Evolutionary conservation across 1,139 yeast species (phyloP), one percentile per base, ranked within the genome.

Genomic region (Eremothecium gossypii): DNA sequence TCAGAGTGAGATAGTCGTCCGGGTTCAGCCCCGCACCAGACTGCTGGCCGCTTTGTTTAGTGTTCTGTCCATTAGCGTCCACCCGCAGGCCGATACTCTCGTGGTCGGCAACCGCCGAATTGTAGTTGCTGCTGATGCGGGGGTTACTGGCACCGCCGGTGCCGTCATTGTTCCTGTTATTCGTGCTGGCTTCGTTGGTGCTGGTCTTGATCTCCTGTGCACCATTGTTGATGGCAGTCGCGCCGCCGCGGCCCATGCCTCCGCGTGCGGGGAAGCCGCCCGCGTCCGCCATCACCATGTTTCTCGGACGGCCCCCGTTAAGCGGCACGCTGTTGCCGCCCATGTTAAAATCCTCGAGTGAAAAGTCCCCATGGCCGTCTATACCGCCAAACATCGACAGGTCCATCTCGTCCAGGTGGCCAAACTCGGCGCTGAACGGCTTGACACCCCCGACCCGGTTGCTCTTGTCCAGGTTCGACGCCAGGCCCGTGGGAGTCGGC

Each of bases 1-100:
- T 61, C 37, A 60, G 46, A 7, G 64, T 60, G 45, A 60, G 43
- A 38, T 60, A 60, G 36, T 59, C 58, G 12, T 59, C 63, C 9
- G 49, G 46, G 27, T 47, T 49, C 10, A 35, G 23, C 4, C 41
- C 35, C 14, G 41, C 41, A 23, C 37, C 34, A 9, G 17, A 35
- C 14, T 20, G 38, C 31, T 41, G 36, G 14, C 11, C 40, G 8
- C 29, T 32, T 13, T 27, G 39, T 4, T 27, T 31, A 12, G 26
- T 33, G 14, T 33, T 33, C 11, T 39, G 41, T 14, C 43, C 40
- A 17, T 43, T 48, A 10, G 30, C 36, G n/a, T 12, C 34, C 34
- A 39, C 45, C 31, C 40, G 36, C 17, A 37, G 27, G 10, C 12
- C 30, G 20, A 9, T 36, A 30, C 39, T 30, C 6, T 46, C 33